Conservation (phyloP, 1,139 yeast genomes). For the Kodamaea alishanica region DNA sequence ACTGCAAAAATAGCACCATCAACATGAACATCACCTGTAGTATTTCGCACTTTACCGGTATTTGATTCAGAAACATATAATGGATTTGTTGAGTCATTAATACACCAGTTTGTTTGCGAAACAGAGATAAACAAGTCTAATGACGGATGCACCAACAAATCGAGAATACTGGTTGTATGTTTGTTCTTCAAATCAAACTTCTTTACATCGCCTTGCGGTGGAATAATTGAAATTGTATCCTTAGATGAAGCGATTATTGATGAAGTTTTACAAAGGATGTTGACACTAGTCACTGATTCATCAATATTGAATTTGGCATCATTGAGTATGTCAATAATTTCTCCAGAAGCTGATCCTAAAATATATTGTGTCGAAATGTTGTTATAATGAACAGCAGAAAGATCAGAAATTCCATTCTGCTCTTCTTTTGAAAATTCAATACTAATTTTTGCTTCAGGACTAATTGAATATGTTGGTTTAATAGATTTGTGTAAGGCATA, state of each 20-base stretch:
- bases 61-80: slow-evolving; percentile 1
- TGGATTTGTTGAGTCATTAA: slow-evolving; percentile 20
- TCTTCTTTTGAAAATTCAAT: slow-evolving; percentile 12
- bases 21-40: slow-evolving; percentile 50
- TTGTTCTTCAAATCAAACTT: slow-evolving; percentile 1
- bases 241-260: slow-evolving; percentile 11
- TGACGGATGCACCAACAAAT: slow-evolving; percentile 34
- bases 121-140: slow-evolving; percentile 29
- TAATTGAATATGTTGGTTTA: slow-evolving; percentile 33
- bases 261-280: slow-evolving; percentile 4
- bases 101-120: slow-evolving; percentile 27
- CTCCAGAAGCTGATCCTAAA: slow-evolving; percentile 23
- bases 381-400: slow-evolving; percentile 13
- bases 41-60: slow-evolving; percentile 9
- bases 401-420: slow-evolving; percentile 7
- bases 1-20: slow-evolving; percentile 63
- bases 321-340: slow-evolving; percentile 14
- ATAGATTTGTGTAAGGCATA: slow-evolving; percentile 42
- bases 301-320: slow-evolving; percentile 4
- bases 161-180: slow-evolving; percentile 12
- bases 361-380: slow-evolving; percentile 14
- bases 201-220: neutral
- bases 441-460: slow-evolving; percentile 14
- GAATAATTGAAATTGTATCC: slow-evolving; percentile 1
- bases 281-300: slow-evolving; percentile 14